phyloP scores from a whole-genome alignment of 257 asterid genomes.

The Fraxinus cuspidata region DNA sequence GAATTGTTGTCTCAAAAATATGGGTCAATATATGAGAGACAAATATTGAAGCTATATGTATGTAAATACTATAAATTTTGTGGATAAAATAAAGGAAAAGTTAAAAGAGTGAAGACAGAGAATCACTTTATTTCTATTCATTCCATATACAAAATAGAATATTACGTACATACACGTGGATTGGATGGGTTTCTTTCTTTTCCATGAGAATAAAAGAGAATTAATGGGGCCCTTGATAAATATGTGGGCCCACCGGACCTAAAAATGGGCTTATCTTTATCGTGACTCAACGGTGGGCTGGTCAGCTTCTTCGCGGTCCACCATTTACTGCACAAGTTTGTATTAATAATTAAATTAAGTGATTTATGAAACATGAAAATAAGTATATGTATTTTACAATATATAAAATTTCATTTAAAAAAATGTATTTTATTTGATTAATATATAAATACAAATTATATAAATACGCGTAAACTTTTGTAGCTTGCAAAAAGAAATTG shows the following conservation, averaged over 20 bases:
- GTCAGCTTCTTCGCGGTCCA: slow-evolving; percentile 26
- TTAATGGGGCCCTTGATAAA: slow-evolving; percentile 45
- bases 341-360: background rate
- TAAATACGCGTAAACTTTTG: too few relatives aligned
- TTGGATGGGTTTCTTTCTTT: background rate
- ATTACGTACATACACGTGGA: slow-evolving; percentile 2
- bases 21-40: background rate
- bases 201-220: slow-evolving; percentile 45
- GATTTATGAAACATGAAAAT: too few relatives aligned
- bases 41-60: background rate
- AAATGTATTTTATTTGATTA: too few relatives aligned
- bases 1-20: background rate
- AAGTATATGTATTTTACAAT: too few relatives aligned
- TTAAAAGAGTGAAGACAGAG: slow-evolving; percentile 30
- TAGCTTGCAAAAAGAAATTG: too few relatives aligned
- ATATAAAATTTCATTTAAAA: too few relatives aligned
- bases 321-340: slow-evolving; percentile 4
- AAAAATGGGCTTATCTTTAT: slow-evolving; percentile 13
- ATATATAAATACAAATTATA: too few relatives aligned
- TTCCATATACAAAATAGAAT: background rate
- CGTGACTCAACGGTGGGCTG: slow-evolving; percentile 43
- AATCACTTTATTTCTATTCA: slow-evolving; percentile 44
- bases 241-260: slow-evolving; percentile 30
- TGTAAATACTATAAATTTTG: background rate
- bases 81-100: slow-evolving; percentile 11